phyloP scores from a whole-genome alignment of 768 basidiomycete genomes.

The Tulasnella calospora region DNA sequence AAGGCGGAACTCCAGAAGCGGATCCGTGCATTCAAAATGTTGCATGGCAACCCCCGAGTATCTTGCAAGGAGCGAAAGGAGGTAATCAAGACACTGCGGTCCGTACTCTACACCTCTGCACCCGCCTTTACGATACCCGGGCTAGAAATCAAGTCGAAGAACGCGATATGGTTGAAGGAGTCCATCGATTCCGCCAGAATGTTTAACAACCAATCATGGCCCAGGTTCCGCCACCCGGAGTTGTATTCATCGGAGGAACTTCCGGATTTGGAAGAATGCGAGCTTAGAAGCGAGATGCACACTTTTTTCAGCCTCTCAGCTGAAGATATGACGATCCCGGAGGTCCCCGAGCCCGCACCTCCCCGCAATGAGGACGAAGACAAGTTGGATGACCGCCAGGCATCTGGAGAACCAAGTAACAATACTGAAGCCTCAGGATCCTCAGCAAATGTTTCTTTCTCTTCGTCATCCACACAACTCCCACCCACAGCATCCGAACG shows the following conservation, averaged over 20 bases:
- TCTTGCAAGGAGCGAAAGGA: constrained; percentile 22
- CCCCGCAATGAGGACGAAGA: background rate
- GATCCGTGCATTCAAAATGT: constrained; percentile 45
- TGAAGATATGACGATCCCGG: constrained; percentile 8
- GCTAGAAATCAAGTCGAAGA: background rate
- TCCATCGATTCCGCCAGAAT: background rate
- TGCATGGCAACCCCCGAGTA: constrained; percentile 31
- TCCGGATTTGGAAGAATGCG: constrained; percentile 18
- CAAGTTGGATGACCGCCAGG: background rate
- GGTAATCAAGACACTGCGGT: constrained; percentile 14
- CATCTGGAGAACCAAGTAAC: background rate
- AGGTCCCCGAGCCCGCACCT: background rate
- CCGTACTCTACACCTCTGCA: background rate
- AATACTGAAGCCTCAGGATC: background rate
- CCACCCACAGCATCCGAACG: constrained; percentile 46
- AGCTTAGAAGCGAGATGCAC: constrained; percentile 24
- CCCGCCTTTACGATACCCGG: constrained; percentile 6
- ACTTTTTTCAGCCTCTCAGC: constrained; percentile 18
- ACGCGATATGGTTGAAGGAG: constrained; percentile 17
- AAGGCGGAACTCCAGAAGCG: constrained; percentile 49
- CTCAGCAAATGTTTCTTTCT: constrained; percentile 36
- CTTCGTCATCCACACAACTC: constrained; percentile 37
- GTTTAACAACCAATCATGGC: constrained; percentile 16
- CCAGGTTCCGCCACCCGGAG: constrained; percentile 6
- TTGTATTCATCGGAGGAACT: background rate